Percentiles rank a stretch among this genome's conserved stretches.
Conservation (phyloP, 352 stramenopile genomes). For the Phytophthora palmivora region DNA sequence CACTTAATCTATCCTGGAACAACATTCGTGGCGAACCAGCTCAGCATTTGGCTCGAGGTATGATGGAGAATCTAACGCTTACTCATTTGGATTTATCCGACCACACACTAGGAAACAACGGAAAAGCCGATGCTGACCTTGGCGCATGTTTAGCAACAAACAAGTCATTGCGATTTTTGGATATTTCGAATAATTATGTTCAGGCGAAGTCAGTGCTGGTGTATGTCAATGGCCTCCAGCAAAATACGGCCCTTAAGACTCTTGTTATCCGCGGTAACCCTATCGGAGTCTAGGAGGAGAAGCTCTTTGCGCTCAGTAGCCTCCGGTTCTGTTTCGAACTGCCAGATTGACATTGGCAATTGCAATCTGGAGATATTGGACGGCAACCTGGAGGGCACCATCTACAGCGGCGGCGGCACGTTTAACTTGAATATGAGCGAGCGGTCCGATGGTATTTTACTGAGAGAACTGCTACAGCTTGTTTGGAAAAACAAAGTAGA, state of each 20-base stretch:
- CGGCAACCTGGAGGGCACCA: constrained; percentile 45
- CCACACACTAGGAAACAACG: constrained; percentile 76
- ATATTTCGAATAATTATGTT: constrained; percentile 79
- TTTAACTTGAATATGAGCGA: constrained; percentile 68
- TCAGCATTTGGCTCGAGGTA: constrained; percentile 63
- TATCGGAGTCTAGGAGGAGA: constrained; percentile 68
- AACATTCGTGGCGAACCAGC: constrained; percentile 76
- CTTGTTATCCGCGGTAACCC: constrained; percentile 74
- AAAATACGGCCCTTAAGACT: constrained; percentile 59
- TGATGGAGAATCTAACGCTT: constrained; percentile 79
- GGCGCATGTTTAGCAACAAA: constrained; percentile 70
- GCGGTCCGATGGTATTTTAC: constrained; percentile 53
- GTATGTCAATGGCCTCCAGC: constrained; percentile 66
- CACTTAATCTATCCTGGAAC: constrained; percentile 80
- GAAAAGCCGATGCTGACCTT: constrained; percentile 68
- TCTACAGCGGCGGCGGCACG: constrained; percentile 54
- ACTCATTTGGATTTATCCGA: constrained; percentile 70
- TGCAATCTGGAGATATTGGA: constrained; percentile 76
- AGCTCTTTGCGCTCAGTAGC: constrained; percentile 63
- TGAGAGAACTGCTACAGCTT: constrained; percentile 64
- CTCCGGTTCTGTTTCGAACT: constrained; percentile 52
- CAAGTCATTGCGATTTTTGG: constrained; percentile 61
- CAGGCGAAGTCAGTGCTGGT: constrained; percentile 65
- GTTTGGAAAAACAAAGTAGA: constrained; percentile 66
- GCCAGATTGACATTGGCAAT: constrained; percentile 67